Evolutionary conservation across 2,329 filamentous ascomycete genomes (phyloP), one percentile per base, ranked within the genome.

Genomic region (Penicillium expansum): DNA sequence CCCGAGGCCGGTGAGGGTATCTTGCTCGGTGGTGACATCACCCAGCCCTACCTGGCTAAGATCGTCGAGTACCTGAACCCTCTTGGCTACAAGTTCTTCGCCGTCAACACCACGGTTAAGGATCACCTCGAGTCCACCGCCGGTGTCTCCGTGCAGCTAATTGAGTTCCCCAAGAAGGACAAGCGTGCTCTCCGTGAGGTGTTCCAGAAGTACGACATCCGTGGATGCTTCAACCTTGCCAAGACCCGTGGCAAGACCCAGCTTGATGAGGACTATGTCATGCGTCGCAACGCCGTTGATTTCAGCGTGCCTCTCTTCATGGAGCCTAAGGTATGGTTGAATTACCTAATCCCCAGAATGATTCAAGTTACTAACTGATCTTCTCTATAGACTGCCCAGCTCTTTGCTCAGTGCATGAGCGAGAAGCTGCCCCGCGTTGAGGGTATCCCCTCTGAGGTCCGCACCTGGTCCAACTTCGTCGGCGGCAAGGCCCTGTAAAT

Each of bases 281-380:
- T 97, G 93, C 86, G 94, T 70, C 86, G 94, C 74, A 99, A 99
- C 72, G 94, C 94, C 29, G 94, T 99, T 55, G 94, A 99, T 79
- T 99, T 99, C 75, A 93, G 93, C 67, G 92, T 97, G 32, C 94
- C 94, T 48, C 82, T 99, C 55, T 97, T 99, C 77, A 97, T 97
- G 92, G 93, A 97, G 81, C 91, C 92, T 53, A 93, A 94, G 88
- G 92, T 95, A 81, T 80, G 85, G 75, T 64, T 24, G 16, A 30
- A 14, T 5, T 11, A 20, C 20, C 20, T 5, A 24, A 24, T 30
- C 7, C 22, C 6, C 3, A 20, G 11, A 22, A 18, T n/a, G 16
- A 44, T 30, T 11, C 24, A 29, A 27, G n/a, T 30, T 39, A 24
- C 48, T 63, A 57, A 56, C 56, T 78, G 69, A 79, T 62, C 11